Evolutionary conservation across 2,329 filamentous ascomycete species (phyloP).

Genomic region (Diaporthe amygdali): DNA sequence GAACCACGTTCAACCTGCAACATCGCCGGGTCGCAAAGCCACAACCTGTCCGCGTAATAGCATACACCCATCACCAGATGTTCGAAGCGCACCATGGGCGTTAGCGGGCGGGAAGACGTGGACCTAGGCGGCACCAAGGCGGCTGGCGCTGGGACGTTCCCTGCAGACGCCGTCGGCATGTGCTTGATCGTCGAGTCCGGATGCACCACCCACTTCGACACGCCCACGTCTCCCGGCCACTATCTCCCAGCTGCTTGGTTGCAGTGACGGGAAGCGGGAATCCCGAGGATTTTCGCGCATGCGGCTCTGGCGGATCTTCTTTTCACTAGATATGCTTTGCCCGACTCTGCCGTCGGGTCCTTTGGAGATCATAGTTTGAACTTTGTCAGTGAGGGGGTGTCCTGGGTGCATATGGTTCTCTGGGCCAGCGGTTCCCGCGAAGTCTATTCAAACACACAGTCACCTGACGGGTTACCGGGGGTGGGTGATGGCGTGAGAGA

Average conservation of each 20-base stretch:
- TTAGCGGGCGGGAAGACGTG: neutral
- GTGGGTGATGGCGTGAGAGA: neutral
- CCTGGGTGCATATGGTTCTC: neutral
- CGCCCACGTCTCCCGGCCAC: neutral
- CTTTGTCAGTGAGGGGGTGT: neutral
- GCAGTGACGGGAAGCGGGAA: no score
- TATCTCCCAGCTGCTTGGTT: neutral
- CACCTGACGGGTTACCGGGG: neutral
- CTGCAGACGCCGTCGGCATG: neutral
- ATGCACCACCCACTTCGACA: neutral
- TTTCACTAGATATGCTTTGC: neutral
- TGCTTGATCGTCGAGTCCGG: neutral
- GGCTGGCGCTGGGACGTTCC: neutral
- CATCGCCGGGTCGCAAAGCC: neutral
- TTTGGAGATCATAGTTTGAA: slow-evolving; percentile 3
- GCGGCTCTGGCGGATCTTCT: slow-evolving; percentile 3
- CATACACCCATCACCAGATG: neutral
- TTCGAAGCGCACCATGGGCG: neutral
- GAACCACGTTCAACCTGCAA: neutral
- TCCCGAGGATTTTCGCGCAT: neutral
- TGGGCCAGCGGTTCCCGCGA: neutral
- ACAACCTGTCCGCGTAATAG: neutral
- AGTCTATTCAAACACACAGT: neutral
- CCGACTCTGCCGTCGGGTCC: neutral
- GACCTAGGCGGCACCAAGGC: neutral